Evolutionary conservation across 2,329 filamentous ascomycete genomes (phyloP), one percentile per base, ranked within the genome.

Genomic region (Dactylella cylindrospora): DNA sequence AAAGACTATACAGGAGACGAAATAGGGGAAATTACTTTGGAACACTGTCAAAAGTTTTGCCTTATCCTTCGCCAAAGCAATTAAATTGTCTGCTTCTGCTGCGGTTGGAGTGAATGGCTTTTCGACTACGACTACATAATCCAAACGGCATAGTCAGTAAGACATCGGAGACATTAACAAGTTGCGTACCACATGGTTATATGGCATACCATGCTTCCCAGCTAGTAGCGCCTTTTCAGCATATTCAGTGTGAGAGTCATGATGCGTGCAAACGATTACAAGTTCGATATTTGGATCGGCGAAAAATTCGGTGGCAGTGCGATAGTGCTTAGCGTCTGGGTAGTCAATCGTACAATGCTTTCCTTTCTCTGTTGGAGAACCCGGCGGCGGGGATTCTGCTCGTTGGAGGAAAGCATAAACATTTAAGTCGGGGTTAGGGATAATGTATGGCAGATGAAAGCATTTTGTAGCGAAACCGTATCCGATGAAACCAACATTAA

Each of bases 371-470:
- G 46, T 40, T 10, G 53, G 20, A 13, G 46, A 49, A 2, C 51
- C 52, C 9, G 61, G 28, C 23, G 26, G 26, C 2, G 61, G 51
- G 19, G 59, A 39, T 0, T 74, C 73, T 0, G 76, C 74, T 25
- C 77, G 74, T 62, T 80, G 77, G 15, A 80, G 64, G 47, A 80
- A 76, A 2, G 77, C 76, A n/a, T 76, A 70, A 22, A 79, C 72
- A 31, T 76, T 67, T 9, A 77, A 71, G 32, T 78, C 75, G 1
- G 74, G 71, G 65, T 77, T 77, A 1, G 74, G 72, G 0, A 73
- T 70, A 64, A 80, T 78, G 65, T 76, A 80, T 0, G 78, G 78
- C 1, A 79, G 70, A 51, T 80, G 77, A 55, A 79, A 79, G 62
- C 69, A 73, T 66, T 76, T 77, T 10, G 76, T 70, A 0, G 77